Evolutionary conservation across 345 rosid genomes (phyloP), one percentile per base, ranked within the genome.

Genomic region (Linum tenue): DNA sequence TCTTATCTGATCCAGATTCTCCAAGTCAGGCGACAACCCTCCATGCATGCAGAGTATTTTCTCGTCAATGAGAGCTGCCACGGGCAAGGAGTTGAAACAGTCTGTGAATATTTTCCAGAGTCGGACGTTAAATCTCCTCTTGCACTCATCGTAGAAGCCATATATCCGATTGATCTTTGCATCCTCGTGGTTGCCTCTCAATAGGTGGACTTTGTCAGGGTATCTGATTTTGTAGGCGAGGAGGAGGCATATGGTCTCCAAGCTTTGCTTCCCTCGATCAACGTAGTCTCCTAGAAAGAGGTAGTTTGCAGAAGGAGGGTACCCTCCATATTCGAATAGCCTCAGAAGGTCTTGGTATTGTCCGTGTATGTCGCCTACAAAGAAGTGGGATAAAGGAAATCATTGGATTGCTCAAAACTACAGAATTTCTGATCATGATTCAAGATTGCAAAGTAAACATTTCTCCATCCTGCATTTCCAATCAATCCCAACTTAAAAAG

Each of bases 21-120:
- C 81, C 80, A 95, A 60, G 40, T 87, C 97, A 0, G 96, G 98
- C 0, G 99, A 95, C 55, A 95, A 79, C 37, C 99, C 99, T 0
- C 99, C 99, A 7, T 95, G 99, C 99, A 95, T 95, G 66, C 99
- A 95, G 2, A 95, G 70, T 72, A 95, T 95, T 86, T 95, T 91
- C 37, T 76, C 85, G 65, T 89, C 97, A 39, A 95, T 80, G 50
- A 89, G 86, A 12, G 97, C 99, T 12, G 97, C 95, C 37, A 89
- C 99, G 0, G 99, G 98, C 70, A 95, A 78, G 66, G 95, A 84
- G 56, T 90, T 90, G 72, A 94, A 94, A 81, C 99, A 94, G 69
- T 88, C 97, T 0, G 97, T 84, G 69, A 91, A 91, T 64, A 89
- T 83, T 72, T 87, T 95, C 99, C 99, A 89, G 63, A 91, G 96